Evolutionary conservation across 495 filamentous ascomycete species (phyloP), one percentile per base, ranked within the genome.

Genomic region (Hapsidospora chrysogenum): DNA sequence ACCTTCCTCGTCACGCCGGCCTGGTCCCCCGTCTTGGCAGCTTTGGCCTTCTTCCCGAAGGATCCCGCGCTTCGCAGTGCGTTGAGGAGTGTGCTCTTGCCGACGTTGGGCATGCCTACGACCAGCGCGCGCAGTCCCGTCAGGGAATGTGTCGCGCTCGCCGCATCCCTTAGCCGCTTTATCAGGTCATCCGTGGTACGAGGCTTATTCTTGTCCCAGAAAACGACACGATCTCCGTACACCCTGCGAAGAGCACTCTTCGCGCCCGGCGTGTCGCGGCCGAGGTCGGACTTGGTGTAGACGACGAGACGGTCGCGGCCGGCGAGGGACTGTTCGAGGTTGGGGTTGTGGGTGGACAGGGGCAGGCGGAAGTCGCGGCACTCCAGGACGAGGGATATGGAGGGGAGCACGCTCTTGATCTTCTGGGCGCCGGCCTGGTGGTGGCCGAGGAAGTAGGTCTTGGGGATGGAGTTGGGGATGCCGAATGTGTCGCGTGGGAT

Each of bases 71-170:
- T 67, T 39, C 92, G 78, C 26, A 97, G 64, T 18, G 78, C 67
- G 53, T 97, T 97, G 17, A 97, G 73, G 10, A 97, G 63, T 1
- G 87, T 83, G 16, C 82, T 92, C 55, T 97, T 85, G 1, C 79
- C 89, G 0, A 89, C 81, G 54, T 97, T 97, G 4, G 89, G 89
- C 87, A 97, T 95, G 18, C 89, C 89, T 13, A 95, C 85, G 1
- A 96, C 71, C 51, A 97, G 66, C 36, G 83, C 69, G 17, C 85
- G 74, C 35, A 80, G 70, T 2, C 85, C 84, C 5, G 54, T 52
- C 4, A 65, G 44, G 9, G 32, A 33, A 33, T 61, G 51, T 23
- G 44, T 37, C 1, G 47, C 45, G 25, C 53, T 54, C 29, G 63
- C 42, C 35, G 43, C 38, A 10, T 44, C 43, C 9, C 63, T 50